Percentiles rank a stretch among this genome's conserved stretches.
Conservation (phyloP, 176 grass and related monocot genomes). For the Eleusine indica region DNA sequence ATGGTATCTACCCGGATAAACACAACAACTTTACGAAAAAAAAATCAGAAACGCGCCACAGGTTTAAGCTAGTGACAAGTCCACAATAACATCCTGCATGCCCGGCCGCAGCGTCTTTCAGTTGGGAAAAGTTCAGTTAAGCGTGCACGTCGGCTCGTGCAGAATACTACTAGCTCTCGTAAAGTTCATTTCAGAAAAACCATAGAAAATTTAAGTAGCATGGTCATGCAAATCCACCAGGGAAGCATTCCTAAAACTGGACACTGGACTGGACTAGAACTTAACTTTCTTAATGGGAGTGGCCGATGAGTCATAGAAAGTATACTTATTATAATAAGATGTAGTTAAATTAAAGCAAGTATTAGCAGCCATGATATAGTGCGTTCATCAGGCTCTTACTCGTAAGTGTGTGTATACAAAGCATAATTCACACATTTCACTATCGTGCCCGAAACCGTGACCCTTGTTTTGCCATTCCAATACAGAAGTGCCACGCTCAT, state of each 20-base stretch:
- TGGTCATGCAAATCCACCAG: background rate
- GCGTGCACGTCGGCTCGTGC: background rate
- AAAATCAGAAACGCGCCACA: background rate
- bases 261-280: background rate
- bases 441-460: no score
- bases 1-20: background rate
- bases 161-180: no score
- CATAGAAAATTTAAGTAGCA: background rate
- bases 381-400: background rate
- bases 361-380: background rate
- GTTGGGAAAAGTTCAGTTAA: background rate
- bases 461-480: no score
- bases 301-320: background rate
- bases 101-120: background rate
- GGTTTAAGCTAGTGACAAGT: background rate
- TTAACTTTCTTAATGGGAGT: background rate
- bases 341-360: background rate
- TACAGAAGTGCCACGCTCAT: no score
- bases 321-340: no score
- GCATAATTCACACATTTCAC: no score
- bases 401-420: background rate
- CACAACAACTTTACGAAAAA: background rate
- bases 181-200: background rate
- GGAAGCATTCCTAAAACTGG: background rate
- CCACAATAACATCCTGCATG: background rate